Conservation (phyloP, 768 basidiomycete genomes). For the Tylopilus intermedius region DNA sequence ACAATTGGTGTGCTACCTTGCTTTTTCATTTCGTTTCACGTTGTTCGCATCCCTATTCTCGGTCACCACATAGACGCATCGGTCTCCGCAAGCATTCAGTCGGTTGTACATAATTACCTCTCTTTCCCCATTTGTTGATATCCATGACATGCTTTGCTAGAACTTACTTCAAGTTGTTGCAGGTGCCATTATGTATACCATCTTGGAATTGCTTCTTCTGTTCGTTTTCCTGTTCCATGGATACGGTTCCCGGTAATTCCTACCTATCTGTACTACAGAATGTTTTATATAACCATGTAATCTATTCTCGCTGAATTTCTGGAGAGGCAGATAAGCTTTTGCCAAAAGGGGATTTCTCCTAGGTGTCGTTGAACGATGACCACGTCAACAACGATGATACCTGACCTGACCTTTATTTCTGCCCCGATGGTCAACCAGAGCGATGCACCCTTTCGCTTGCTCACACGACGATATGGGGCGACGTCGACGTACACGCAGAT, state of each 20-base stretch:
- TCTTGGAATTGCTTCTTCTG: constrained; percentile 1
- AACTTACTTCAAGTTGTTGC: constrained; percentile 9
- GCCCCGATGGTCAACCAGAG: constrained; percentile 82
- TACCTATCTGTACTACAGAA: background rate
- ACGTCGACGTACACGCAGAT: constrained; percentile 75
- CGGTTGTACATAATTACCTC: background rate
- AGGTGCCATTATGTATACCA: constrained; percentile 18
- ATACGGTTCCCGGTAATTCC: background rate
- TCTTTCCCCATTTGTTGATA: constrained; percentile 17
- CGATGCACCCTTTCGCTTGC: constrained; percentile 66
- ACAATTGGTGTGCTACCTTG: constrained; percentile 4
- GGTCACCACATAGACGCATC: constrained; percentile 10
- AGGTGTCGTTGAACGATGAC: background rate
- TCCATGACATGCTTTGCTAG: constrained; percentile 24
- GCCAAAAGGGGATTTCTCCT: background rate
- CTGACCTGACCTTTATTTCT: constrained; percentile 40
- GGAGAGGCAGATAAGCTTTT: background rate
- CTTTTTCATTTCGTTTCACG: background rate
- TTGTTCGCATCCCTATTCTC: constrained; percentile 5
- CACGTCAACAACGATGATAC: constrained; percentile 10
- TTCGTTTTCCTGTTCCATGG: background rate
- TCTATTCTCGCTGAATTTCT: constrained; percentile 8
- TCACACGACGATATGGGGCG: constrained; percentile 58
- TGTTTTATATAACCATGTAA: constrained; percentile 11
- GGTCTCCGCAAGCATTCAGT: constrained; percentile 8